Percentiles rank a stretch among this genome's conserved stretches.
These are phyloP conservation scores for Zymoseptoria tritici DNA, from an alignment of 2,329 filamentous ascomycete genomes.

Conservation along the genomic window DNA sequence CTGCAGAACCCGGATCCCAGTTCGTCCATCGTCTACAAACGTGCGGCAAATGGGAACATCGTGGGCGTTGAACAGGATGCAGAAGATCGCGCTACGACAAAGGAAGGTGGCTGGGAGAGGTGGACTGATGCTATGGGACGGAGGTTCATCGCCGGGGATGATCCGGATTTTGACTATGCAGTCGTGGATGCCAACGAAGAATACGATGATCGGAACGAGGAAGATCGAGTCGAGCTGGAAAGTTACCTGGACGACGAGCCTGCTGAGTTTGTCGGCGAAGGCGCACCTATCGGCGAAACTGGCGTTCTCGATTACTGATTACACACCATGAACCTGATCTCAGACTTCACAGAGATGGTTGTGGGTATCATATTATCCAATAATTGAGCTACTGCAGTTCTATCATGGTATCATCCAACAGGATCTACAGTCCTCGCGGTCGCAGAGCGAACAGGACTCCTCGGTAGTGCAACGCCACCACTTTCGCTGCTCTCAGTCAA, in stretches of 20 bases:
- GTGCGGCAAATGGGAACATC: conserved; percentile 49
- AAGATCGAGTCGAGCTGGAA: conserved; percentile 59
- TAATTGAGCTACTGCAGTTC: neutral
- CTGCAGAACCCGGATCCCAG: conserved; percentile 48
- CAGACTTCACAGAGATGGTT: too few species aligned
- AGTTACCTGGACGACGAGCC: conserved; percentile 75
- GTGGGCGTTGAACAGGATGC: conserved; percentile 51
- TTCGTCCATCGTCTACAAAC: conserved; percentile 43
- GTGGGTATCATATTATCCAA: too few species aligned
- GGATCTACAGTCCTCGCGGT: conserved; percentile 12
- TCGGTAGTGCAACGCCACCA: conserved; percentile 16
- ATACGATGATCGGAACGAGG: conserved; percentile 58
- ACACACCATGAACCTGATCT: neutral
- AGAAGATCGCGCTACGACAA: conserved; percentile 46
- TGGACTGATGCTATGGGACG: conserved; percentile 68
- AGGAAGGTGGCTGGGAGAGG: conserved; percentile 58
- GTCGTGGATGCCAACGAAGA: conserved; percentile 64
- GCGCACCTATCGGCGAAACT: conserved; percentile 37
- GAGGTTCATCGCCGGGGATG: conserved; percentile 66
- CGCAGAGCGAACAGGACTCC: conserved; percentile 8
- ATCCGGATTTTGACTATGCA: conserved; percentile 71
- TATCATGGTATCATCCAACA: conserved; percentile 6
- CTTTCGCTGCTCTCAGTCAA: conserved; percentile 8
- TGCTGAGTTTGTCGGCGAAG: conserved; percentile 27
- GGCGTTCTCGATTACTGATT: conserved; percentile 42